phyloP scores from a whole-genome alignment of 306 rosid genomes.

The Luffa aegyptiaca region DNA sequence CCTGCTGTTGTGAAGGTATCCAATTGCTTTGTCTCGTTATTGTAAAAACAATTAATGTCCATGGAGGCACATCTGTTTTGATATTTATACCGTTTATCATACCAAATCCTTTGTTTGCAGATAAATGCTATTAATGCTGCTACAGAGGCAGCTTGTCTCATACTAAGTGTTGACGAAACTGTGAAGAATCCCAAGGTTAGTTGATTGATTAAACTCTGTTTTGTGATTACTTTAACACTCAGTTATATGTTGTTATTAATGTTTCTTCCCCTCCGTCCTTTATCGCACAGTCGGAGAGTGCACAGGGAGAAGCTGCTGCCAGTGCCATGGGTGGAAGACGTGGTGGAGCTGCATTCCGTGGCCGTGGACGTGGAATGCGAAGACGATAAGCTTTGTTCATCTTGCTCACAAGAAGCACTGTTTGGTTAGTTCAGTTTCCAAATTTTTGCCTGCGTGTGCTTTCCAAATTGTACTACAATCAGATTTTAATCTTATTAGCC shows the following conservation, averaged over 20 bases:
- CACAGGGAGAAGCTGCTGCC: constrained; percentile 98
- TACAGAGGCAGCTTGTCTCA: constrained; percentile 93
- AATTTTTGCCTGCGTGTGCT: not conserved
- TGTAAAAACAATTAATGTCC: not conserved
- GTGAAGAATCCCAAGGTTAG: constrained; percentile 90
- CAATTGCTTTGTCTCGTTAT: not conserved
- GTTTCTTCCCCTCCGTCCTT: constrained; percentile 8
- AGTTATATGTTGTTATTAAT: not conserved
- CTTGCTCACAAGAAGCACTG: not conserved
- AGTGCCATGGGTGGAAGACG: constrained; percentile 98
- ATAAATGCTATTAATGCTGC: constrained; percentile 97
- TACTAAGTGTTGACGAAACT: constrained; percentile 92
- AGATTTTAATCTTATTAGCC: constrained; percentile 1
- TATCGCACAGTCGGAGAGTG: constrained; percentile 80
- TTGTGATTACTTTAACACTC: not conserved
- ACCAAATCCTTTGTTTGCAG: constrained; percentile 29
- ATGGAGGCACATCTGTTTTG: not conserved
- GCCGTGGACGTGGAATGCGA: constrained; percentile 93
- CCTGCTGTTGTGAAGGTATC: constrained; percentile 93
- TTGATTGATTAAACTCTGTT: not conserved
- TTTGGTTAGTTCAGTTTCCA: not conserved
- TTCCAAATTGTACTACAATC: not conserved
- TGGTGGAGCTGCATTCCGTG: constrained; percentile 67
- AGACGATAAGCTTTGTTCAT: constrained; percentile 33
- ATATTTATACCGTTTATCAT: not conserved